Conservation (phyloP, 352 stramenopile species). For the Phytopythium vexans region DNA sequence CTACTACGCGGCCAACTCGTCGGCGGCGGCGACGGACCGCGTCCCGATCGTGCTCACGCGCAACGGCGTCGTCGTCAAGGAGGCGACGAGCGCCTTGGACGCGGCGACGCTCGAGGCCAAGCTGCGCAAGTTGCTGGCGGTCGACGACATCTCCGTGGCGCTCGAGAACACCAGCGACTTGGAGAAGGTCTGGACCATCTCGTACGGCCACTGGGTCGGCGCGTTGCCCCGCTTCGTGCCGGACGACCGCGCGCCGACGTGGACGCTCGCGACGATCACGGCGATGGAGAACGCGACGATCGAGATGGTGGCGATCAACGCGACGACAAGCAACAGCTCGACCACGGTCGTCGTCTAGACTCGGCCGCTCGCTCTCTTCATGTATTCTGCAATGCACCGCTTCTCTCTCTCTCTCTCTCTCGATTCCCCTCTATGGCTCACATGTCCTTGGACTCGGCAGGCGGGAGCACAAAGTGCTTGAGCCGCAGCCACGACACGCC, state of each 20-base stretch:
- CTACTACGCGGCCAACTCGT: conserved; percentile 19
- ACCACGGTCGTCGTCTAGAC: too few relatives aligned
- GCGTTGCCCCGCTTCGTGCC: conserved; percentile 24
- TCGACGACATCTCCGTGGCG: conserved; percentile 33
- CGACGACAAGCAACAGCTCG: too few relatives aligned
- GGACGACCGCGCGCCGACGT: conserved; percentile 12
- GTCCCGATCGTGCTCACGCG: conserved; percentile 16
- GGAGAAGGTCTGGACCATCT: conserved; percentile 27
- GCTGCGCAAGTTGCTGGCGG: conserved; percentile 30
- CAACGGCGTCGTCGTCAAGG: conserved; percentile 14
- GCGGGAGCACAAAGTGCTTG: conserved; percentile 56
- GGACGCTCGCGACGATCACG: conserved; percentile 16
- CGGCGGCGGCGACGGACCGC: conserved; percentile 1
- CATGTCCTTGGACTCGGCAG: conserved; percentile 30
- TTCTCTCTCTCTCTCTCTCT: neutral
- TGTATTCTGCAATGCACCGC: conserved; percentile 18
- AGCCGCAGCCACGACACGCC: conserved; percentile 41
- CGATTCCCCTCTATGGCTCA: neutral
- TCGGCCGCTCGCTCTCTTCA: too few relatives aligned
- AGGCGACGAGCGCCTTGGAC: conserved; percentile 15
- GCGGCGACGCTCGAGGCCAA: conserved; percentile 14
- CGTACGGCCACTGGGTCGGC: conserved; percentile 30
- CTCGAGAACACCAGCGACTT: conserved; percentile 8
- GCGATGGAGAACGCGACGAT: neutral
- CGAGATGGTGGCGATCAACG: neutral